These are phyloP conservation scores for Chiua sp. DNA, from an alignment of 1,284 basidiomycete species.

Conservation along the genomic window DNA sequence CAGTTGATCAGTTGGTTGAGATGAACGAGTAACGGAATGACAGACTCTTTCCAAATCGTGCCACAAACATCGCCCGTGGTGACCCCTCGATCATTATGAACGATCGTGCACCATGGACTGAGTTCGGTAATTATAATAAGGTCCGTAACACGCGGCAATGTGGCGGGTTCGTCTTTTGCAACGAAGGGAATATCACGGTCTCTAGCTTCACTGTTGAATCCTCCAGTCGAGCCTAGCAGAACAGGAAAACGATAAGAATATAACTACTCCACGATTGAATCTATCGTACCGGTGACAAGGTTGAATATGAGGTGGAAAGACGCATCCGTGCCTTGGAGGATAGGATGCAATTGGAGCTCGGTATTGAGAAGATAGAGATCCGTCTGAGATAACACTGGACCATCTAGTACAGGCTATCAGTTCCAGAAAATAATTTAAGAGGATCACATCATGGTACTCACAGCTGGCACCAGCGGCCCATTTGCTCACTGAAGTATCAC, in stretches of 20 bases:
- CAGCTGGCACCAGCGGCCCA: slow-evolving; percentile 39
- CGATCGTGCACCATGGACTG: slow-evolving; percentile 80
- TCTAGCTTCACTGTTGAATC: slow-evolving; percentile 61
- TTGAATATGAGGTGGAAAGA: slow-evolving; percentile 75
- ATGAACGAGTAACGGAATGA: slow-evolving; percentile 15
- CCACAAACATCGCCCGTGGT: slow-evolving; percentile 73
- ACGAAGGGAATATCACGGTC: slow-evolving; percentile 68
- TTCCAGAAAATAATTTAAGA: background rate
- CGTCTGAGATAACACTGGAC: slow-evolving; percentile 74
- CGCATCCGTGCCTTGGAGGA: slow-evolving; percentile 56
- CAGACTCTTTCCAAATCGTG: slow-evolving; percentile 73
- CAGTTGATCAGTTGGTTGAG: slow-evolving; percentile 7
- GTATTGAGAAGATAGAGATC: slow-evolving; percentile 75
- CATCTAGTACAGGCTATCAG: slow-evolving; percentile 54
- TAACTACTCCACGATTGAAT: background rate
- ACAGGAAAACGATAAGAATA: background rate
- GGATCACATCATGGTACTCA: slow-evolving; percentile 18
- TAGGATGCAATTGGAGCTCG: slow-evolving; percentile 71
- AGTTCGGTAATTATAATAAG: slow-evolving; percentile 74
- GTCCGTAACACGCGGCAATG: slow-evolving; percentile 75
- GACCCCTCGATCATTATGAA: slow-evolving; percentile 74
- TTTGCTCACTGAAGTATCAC: slow-evolving; percentile 32
- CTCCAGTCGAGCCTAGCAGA: slow-evolving; percentile 56
- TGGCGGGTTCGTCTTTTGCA: slow-evolving; percentile 77
- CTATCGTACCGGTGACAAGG: slow-evolving; percentile 58